Base-by-base conservation (phyloP, 2,329 filamentous ascomycete genomes). In the Alternaria ethzedia region DNA sequence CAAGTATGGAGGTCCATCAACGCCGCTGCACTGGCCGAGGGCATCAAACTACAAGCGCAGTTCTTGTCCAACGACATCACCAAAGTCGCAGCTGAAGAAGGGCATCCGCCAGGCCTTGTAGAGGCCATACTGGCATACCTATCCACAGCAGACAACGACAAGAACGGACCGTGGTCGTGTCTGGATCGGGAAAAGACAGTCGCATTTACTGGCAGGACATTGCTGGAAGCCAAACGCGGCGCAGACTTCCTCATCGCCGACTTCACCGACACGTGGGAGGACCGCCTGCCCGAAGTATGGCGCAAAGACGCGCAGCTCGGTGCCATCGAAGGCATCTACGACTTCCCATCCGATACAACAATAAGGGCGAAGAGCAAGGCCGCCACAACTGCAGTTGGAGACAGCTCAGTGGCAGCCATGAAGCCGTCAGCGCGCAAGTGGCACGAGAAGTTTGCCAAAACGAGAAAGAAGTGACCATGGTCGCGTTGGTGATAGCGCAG, bases 1-100 rank as follows among this genome's bases (percentile, higher is more conserved):
- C 77, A 82, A 61, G 80, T 85, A 20, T 89, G 87, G 87, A 74
- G 76, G 25, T 75, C 78, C 7, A 80, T 84, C 36, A 71, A 83
- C 41, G 75, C 78, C 9, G 78, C 79, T 43, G 79, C 82, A 12
- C 66, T 77, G 46, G 82, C 82, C 6, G 79, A 83, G 54, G 77
- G 78, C 11, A 66, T 83, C 52, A 79, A 81, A 59, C 69, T 85
- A 13, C 78, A 77, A 25, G 74, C 67, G 9, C 71, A 80, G 10
- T 79, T 84, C 61, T 54, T 80, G n/a, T 72, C 72, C 2, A 63
- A 68, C 7, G 76, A 80, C 46, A 65, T 82, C 6, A 67, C 73
- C 15, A 74, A 69, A 23, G 68, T 75, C 11, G 72, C 77, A 3
- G 71, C 73, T 17, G 77, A 81, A 20, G 78, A 80, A 36, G 78